phyloP scores from a whole-genome alignment of 768 basidiomycete genomes.

The Tylopilus subfusipes region DNA sequence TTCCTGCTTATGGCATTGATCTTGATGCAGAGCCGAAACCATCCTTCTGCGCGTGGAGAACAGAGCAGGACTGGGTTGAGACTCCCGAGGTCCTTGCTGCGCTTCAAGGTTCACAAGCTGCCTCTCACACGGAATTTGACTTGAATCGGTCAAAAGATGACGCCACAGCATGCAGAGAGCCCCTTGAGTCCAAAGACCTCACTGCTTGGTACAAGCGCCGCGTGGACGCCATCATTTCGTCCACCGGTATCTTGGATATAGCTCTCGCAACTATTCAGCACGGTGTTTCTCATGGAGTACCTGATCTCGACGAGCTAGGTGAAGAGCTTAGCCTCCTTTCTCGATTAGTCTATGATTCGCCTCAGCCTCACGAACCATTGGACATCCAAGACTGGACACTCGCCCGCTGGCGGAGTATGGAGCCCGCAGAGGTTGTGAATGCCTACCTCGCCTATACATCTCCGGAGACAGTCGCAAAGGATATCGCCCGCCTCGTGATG shows the following conservation, averaged over 20 bases:
- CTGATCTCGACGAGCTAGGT: constrained; percentile 77
- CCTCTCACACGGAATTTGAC: constrained; percentile 9
- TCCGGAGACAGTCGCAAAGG: constrained; percentile 56
- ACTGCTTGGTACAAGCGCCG: constrained; percentile 72
- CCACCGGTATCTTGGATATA: constrained; percentile 72
- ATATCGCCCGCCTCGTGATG: constrained; percentile 75
- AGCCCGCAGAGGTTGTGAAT: constrained; percentile 58
- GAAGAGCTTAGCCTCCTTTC: constrained; percentile 90
- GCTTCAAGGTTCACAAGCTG: constrained; percentile 31
- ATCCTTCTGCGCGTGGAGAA: constrained; percentile 44
- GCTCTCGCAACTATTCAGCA: constrained; percentile 82
- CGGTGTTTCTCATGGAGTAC: constrained; percentile 76
- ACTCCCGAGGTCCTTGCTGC: constrained; percentile 39
- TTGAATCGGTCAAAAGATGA: constrained; percentile 10
- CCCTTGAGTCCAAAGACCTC: constrained; percentile 37
- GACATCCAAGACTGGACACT: constrained; percentile 72
- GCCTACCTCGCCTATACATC: constrained; percentile 78
- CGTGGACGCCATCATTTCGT: constrained; percentile 56
- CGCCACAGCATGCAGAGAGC: constrained; percentile 3
- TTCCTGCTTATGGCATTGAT: constrained; percentile 57
- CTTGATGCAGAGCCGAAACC: constrained; percentile 42
- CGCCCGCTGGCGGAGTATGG: constrained; percentile 65
- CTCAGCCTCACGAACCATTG: constrained; percentile 39
- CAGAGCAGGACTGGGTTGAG: constrained; percentile 59
- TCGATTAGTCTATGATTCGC: constrained; percentile 80